Evolutionary conservation across 306 rosid genomes (phyloP), one percentile per base, ranked within the genome.

Genomic region (Vicia faba): DNA sequence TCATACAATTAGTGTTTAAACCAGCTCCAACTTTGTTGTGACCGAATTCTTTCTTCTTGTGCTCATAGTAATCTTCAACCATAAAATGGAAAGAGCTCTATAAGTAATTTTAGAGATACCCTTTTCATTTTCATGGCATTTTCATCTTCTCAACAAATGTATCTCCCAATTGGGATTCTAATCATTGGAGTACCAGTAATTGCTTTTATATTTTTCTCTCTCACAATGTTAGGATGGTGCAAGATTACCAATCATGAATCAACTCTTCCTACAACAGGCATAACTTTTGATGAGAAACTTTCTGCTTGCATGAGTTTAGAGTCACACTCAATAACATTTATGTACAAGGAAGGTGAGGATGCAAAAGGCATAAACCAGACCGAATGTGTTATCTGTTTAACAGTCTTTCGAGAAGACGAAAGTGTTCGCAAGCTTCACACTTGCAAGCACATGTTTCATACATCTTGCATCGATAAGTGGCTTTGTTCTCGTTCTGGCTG

Each of bases 401-500:
- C 75, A 28, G 14, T 12, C 14, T 81, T 81, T 39, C 80, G 70
- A 65, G 75, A 78, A 60, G 80, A 69, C 20, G 82, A 81, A 5
- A 64, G 72, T 15, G 61, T 77, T 0, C 50, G 82, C 10, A 72
- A 65, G 69, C 85, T 77, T 69, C 82, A 73, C 48, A 51, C n/a
- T 6, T 81, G 85, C 77, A 77, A 12, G 18, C 85, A 81, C 35
- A 15, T 69, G 14, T 81, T 81, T 48, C 85, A 81, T 28, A 77
- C 72, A 1, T n/a, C 28, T 60, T 81, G 85, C 51, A 69, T 81
- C 8, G 82, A 81, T 35, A 65, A n/a, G 40, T 81, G 85, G 85
- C 71, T 81, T 10, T 46, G 49, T 14, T 69, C 82, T 53, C 75
- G 70, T 39, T 69, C 75, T 9, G 85, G 82, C 0, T 81, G 85